Conservation (phyloP, 768 basidiomycete species). For the Clavaria fumosa region DNA sequence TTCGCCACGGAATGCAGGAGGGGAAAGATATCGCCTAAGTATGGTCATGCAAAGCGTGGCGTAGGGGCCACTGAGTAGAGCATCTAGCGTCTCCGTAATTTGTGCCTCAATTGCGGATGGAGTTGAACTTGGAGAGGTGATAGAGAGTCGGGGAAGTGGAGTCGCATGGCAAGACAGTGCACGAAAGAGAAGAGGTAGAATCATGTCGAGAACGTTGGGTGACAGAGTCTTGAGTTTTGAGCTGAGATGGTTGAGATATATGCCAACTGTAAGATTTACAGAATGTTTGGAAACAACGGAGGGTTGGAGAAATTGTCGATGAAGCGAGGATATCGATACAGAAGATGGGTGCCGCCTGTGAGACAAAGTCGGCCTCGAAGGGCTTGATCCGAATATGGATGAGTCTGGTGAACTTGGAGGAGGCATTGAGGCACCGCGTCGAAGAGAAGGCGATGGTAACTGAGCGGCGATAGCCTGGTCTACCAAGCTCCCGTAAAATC, state of each 20-base stretch:
- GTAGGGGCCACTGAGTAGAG: conserved; percentile 50
- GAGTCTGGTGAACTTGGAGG: conserved; percentile 18
- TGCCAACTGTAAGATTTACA: conserved; percentile 43
- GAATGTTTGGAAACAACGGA: conserved; percentile 28
- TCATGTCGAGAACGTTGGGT: conserved; percentile 32
- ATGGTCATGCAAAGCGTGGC: conserved; percentile 48
- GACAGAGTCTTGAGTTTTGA: conserved; percentile 45
- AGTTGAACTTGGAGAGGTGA: conserved; percentile 25
- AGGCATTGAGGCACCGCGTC: conserved; percentile 13
- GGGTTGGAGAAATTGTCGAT: conserved; percentile 17
- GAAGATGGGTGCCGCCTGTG: conserved; percentile 54
- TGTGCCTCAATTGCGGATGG: conserved; percentile 31
- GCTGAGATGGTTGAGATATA: conserved; percentile 51
- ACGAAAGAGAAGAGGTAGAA: conserved; percentile 64
- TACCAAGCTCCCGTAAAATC: conserved; percentile 45
- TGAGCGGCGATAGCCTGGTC: conserved; percentile 33
- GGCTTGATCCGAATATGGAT: no score
- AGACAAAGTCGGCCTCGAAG: conserved; percentile 17
- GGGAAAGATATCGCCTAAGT: conserved; percentile 42
- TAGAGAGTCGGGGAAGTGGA: conserved; percentile 52
- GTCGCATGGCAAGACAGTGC: conserved; percentile 48
- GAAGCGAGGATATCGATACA: conserved; percentile 31
- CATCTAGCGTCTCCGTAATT: conserved; percentile 39
- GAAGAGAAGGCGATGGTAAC: conserved; percentile 12
- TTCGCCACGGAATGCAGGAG: no score